Evolutionary conservation across 2,329 filamentous ascomycete species (phyloP).

Genomic region (Cercospora janseana): DNA sequence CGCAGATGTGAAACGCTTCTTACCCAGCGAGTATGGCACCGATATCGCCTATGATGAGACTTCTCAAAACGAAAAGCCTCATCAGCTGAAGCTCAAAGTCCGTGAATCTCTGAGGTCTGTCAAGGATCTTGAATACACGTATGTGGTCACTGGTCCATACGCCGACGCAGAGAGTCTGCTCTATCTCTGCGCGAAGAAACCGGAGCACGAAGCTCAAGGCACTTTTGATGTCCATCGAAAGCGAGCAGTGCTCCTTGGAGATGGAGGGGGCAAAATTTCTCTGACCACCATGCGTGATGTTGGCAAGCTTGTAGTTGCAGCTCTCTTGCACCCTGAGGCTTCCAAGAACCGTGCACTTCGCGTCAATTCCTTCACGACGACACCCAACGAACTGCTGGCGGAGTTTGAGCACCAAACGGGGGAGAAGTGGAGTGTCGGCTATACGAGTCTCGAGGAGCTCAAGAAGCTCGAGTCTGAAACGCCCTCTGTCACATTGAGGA

Average conservation of each 20-base stretch:
- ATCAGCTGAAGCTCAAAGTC: conserved; percentile 69
- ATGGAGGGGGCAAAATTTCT: conserved; percentile 61
- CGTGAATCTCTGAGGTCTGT: conserved; percentile 58
- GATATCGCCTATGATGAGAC: conserved; percentile 60
- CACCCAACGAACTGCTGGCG: conserved; percentile 59
- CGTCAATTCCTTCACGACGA: conserved; percentile 70
- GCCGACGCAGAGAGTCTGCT: conserved; percentile 51
- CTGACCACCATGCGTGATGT: conserved; percentile 72
- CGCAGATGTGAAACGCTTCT: conserved; percentile 58
- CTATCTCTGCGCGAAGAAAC: conserved; percentile 52
- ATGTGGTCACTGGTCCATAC: conserved; percentile 69
- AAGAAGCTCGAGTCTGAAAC: conserved; percentile 57
- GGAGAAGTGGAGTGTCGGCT: conserved; percentile 54
- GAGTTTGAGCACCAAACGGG: conserved; percentile 67
- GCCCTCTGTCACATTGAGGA: conserved; percentile 58
- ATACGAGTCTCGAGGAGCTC: conserved; percentile 56
- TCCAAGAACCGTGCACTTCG: conserved; percentile 59
- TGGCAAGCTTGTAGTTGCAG: conserved; percentile 63
- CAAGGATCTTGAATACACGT: conserved; percentile 59
- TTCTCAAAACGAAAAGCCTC: conserved; percentile 62
- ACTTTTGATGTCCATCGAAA: conserved; percentile 59
- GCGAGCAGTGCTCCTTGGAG: conserved; percentile 61
- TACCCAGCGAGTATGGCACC: conserved; percentile 67
- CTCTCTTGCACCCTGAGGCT: conserved; percentile 56
- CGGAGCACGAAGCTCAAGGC: conserved; percentile 47